A percentile compares a stretch with the other conserved stretches of the same genome.
Conservation (phyloP, 192 early-diverging fungal genomes). For the Coemansia aciculifera region DNA sequence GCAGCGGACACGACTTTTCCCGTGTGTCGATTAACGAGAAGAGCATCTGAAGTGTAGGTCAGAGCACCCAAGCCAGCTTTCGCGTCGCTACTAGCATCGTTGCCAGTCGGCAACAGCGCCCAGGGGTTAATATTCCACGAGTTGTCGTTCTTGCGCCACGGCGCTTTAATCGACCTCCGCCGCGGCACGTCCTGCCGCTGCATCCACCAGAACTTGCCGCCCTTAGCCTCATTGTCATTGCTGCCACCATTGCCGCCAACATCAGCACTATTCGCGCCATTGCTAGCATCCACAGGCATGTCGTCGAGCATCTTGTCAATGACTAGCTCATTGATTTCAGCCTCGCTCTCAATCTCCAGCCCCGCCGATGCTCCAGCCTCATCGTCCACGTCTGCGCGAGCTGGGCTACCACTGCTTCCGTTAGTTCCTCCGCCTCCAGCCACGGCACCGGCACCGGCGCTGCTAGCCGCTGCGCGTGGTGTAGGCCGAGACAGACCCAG, state of each 20-base stretch:
- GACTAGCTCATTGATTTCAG: conserved; percentile 55
- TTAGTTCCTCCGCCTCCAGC: neutral
- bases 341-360: conserved; percentile 54
- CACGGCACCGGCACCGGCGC: neutral
- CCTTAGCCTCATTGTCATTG: conserved; percentile 4
- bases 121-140: conserved; percentile 54
- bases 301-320: conserved; percentile 54
- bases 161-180: conserved; percentile 41
- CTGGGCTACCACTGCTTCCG: neutral
- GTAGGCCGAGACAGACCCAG: conserved; percentile 29
- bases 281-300: conserved; percentile 23
- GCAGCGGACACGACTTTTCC: conserved; percentile 14
- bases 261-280: neutral
- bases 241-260: neutral
- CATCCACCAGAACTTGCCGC: conserved; percentile 46
- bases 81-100: neutral
- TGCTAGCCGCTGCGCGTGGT: neutral
- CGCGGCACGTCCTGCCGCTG: conserved; percentile 50
- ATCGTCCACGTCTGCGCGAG: conserved; percentile 29
- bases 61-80: conserved; percentile 15
- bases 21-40: conserved; percentile 22
- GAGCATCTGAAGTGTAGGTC: conserved; percentile 38
- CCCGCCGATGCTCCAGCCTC: conserved; percentile 21
- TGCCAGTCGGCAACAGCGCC: neutral
- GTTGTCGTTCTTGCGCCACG: conserved; percentile 53